phyloP scores from a whole-genome alignment of 2,329 filamentous ascomycete species.

The Colletotrichum graminicola region DNA sequence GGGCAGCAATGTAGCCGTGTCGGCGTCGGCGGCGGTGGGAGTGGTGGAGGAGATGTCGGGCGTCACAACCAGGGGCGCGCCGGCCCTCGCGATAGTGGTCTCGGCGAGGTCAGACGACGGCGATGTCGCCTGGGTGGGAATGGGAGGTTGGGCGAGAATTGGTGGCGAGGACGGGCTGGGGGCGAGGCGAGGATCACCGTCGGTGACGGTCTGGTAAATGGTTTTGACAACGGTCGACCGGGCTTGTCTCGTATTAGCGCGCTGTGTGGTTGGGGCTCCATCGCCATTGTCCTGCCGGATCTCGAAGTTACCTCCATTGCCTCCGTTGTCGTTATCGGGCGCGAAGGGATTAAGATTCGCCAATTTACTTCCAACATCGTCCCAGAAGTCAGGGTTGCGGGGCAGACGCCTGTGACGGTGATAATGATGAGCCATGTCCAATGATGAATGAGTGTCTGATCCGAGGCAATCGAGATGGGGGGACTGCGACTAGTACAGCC shows the following conservation, averaged over 20 bases:
- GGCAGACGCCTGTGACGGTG: slow-evolving; percentile 39
- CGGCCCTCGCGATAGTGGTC: slow-evolving; percentile 36
- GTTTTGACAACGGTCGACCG: slow-evolving; percentile 51
- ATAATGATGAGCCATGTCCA: slow-evolving; percentile 37
- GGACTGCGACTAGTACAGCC: slow-evolving; percentile 17
- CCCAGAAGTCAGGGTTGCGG: slow-evolving; percentile 39
- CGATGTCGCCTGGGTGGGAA: slow-evolving; percentile 11
- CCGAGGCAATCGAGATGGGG: not conserved
- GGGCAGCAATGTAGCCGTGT: slow-evolving; percentile 42
- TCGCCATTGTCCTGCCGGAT: slow-evolving; percentile 32
- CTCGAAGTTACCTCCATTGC: slow-evolving; percentile 37
- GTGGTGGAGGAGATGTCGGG: slow-evolving; percentile 27
- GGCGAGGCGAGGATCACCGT: slow-evolving; percentile 4
- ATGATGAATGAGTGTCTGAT: not conserved
- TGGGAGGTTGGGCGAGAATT: slow-evolving; percentile 48
- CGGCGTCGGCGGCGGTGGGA: slow-evolving; percentile 7
- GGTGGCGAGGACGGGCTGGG: slow-evolving; percentile 48
- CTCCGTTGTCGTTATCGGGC: slow-evolving; percentile 18
- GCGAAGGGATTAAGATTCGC: slow-evolving; percentile 35
- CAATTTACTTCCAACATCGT: slow-evolving; percentile 28
- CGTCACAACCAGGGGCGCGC: slow-evolving; percentile 20
- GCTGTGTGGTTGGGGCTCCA: slow-evolving; percentile 23
- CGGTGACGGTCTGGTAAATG: slow-evolving; percentile 55
- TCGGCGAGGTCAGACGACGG: slow-evolving; percentile 7
- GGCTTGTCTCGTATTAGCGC: slow-evolving; percentile 38